A percentile compares a stretch with the other conserved stretches of the same genome.
Conservation (phyloP, 2,329 filamentous ascomycete genomes). For the Mariannaea sp. region DNA sequence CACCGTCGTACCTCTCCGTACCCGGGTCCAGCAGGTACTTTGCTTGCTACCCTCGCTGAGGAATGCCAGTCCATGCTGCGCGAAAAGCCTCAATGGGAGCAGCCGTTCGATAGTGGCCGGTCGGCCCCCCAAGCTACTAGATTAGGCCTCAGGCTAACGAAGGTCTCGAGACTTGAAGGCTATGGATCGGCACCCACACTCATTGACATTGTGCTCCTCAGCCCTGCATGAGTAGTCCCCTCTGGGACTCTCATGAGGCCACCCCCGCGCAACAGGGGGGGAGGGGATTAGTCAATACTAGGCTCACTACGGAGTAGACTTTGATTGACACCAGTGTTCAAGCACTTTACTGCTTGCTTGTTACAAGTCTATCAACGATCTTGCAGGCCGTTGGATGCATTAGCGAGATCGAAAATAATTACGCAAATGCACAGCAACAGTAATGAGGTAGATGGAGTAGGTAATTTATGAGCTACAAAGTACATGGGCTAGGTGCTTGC, state of each 20-base stretch:
- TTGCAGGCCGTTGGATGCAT: too few species aligned
- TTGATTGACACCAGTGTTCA: background rate
- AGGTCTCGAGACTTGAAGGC: conserved; percentile 2
- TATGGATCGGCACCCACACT: background rate
- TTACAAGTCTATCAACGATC: too few species aligned
- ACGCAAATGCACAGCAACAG: too few species aligned
- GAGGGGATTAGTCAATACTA: background rate
- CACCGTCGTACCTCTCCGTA: too few species aligned
- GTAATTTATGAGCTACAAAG: too few species aligned
- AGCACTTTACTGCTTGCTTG: background rate
- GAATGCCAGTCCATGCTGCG: too few species aligned
- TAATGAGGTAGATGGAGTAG: too few species aligned
- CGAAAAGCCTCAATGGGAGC: background rate
- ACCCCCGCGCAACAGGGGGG: background rate
- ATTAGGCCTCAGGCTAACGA: conserved; percentile 4
- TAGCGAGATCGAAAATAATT: too few species aligned
- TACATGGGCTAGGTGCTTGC: background rate
- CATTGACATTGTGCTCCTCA: background rate
- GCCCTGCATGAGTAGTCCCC: background rate
- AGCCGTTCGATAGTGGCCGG: conserved; percentile 11
- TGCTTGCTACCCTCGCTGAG: background rate
- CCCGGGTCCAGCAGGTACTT: too few species aligned
- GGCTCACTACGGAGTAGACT: background rate
- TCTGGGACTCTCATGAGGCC: background rate
- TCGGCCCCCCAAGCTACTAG: background rate